Evolutionary conservation across 2,329 filamentous ascomycete species (phyloP).

Genomic region (Biscogniauxia sp.): DNA sequence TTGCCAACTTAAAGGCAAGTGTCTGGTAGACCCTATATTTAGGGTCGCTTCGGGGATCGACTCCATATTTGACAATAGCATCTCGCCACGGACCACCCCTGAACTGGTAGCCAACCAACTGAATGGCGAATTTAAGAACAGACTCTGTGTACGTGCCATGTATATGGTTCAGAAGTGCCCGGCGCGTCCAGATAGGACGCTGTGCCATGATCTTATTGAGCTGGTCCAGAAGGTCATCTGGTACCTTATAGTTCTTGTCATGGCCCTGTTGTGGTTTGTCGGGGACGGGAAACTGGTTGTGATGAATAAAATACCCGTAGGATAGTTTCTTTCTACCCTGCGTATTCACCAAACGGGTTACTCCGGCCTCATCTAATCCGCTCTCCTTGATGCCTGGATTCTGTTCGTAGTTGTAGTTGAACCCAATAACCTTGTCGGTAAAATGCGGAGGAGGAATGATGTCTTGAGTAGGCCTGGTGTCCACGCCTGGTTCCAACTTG

Average conservation of each 20-base stretch:
- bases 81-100: conserved; percentile 90
- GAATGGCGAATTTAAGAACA: conserved; percentile 69
- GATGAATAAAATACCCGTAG: conserved; percentile 56
- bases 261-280: conserved; percentile 60
- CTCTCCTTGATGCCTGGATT: conserved; percentile 73
- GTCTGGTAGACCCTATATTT: conserved; percentile 84
- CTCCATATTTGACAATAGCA: conserved; percentile 77
- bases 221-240: conserved; percentile 62
- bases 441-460: conserved; percentile 79
- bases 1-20: conserved; percentile 75
- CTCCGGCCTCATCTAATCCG: conserved; percentile 51
- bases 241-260: conserved; percentile 55
- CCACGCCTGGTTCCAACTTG: conserved; percentile 61
- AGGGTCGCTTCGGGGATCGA: conserved; percentile 78
- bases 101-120: conserved; percentile 90
- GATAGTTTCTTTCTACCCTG: conserved; percentile 55
- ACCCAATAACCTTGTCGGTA: conserved; percentile 70
- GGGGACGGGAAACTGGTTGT: conserved; percentile 61
- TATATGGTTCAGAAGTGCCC: conserved; percentile 75
- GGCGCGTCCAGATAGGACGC: conserved; percentile 83
- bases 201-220: conserved; percentile 66
- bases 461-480: conserved; percentile 59
- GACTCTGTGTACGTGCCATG: conserved; percentile 50
- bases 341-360: conserved; percentile 53
- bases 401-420: conserved; percentile 80